A percentile compares a stretch with the other conserved stretches of the same genome.
Conservation (phyloP, 2,329 filamentous ascomycete species). For the Cladosporium sphaerospermum region DNA sequence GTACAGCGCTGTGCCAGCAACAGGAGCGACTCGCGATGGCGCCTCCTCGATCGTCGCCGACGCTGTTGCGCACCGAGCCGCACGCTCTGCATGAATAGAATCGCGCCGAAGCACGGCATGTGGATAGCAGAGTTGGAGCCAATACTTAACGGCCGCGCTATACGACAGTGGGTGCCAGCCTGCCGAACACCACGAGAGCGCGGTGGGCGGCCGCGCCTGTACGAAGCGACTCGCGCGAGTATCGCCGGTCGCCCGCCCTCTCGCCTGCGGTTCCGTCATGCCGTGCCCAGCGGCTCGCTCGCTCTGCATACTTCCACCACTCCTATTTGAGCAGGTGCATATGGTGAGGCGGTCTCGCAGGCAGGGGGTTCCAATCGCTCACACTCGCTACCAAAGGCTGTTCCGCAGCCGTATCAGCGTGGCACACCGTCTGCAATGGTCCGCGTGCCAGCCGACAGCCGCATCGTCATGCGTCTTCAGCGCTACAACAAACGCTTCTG, state of each 20-base stretch:
- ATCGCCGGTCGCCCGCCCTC: not conserved
- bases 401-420: not conserved
- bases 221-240: too few relatives aligned
- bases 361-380: not conserved
- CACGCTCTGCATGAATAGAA: constrained; percentile 1
- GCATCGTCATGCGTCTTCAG: not conserved
- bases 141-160: not conserved
- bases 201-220: too few relatives aligned
- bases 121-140: not conserved
- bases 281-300: not conserved
- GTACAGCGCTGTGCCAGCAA: not conserved
- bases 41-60: not conserved
- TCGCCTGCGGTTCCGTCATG: not conserved
- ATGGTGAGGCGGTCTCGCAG: not conserved
- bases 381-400: not conserved
- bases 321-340: not conserved
- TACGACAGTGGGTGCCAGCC: not conserved
- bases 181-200: not conserved
- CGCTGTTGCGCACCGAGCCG: not conserved
- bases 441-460: not conserved
- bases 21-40: not conserved
- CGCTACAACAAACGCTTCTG: not conserved
- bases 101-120: not conserved
- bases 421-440: not conserved
- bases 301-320: not conserved